Conservation (phyloP, 805 yeast genomes). For the Teunomyces lycoperdinae region DNA sequence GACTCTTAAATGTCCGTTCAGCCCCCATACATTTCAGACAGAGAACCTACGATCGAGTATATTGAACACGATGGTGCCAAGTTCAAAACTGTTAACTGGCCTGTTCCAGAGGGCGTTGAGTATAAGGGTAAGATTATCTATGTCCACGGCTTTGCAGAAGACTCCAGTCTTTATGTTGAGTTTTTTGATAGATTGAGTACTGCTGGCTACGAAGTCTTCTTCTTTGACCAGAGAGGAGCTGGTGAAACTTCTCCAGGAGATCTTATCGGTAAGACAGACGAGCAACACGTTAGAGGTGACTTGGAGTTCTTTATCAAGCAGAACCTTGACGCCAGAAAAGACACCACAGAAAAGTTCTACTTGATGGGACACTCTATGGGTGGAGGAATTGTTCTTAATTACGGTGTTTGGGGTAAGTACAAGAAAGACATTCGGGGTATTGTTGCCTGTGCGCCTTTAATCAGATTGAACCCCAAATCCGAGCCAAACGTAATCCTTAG, state of each 20-base stretch:
- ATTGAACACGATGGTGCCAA: slow-evolving; percentile 37
- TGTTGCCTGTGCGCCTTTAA: slow-evolving; percentile 57
- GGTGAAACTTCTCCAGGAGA: slow-evolving; percentile 61
- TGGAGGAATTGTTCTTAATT: slow-evolving; percentile 67
- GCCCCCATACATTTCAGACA: slow-evolving; percentile 35
- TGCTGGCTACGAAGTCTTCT: slow-evolving; percentile 61
- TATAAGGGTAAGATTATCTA: slow-evolving; percentile 55
- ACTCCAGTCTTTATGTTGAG: slow-evolving; percentile 46
- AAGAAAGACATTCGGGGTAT: slow-evolving; percentile 46
- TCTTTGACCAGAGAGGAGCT: slow-evolving; percentile 75
- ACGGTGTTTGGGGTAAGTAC: slow-evolving; percentile 54
- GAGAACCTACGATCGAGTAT: slow-evolving; percentile 25
- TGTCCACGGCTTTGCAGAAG: slow-evolving; percentile 75
- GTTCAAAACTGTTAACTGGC: slow-evolving; percentile 41
- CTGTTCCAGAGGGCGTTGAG: slow-evolving; percentile 29
- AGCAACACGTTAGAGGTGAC: slow-evolving; percentile 54
- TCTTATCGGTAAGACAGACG: slow-evolving; percentile 55
- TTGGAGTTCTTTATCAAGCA: slow-evolving; percentile 54
- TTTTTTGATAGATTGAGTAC: slow-evolving; percentile 51
- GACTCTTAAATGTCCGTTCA: slow-evolving; percentile 9
- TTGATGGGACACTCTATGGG: slow-evolving; percentile 81
- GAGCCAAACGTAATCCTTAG: slow-evolving; percentile 49
- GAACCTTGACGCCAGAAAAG: slow-evolving; percentile 34
- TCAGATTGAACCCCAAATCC: slow-evolving; percentile 55
- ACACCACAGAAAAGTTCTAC: slow-evolving; percentile 39